Evolutionary conservation across 257 asterid species (phyloP).

Genomic region (Nicotiana tabacum): DNA sequence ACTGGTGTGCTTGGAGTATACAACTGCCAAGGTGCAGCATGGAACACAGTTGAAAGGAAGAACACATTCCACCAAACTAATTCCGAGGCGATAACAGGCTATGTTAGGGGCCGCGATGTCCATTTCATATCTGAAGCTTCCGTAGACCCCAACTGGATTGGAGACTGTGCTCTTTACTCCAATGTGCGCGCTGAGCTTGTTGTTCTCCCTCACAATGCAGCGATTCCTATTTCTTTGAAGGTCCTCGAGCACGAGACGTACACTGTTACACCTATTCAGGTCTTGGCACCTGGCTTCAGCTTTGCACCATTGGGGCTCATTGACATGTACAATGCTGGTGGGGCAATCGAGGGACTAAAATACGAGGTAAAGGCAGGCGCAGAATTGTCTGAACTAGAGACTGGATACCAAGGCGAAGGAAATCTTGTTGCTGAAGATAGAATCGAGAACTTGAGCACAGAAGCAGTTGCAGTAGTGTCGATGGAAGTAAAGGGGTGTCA

Average conservation of each 20-base stretch:
- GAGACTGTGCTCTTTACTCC: conserved; percentile 55
- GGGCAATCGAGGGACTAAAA: conserved; percentile 59
- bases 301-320: conserved; percentile 79
- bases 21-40: conserved; percentile 92
- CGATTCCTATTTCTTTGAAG: conserved; percentile 69
- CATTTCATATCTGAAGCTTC: conserved; percentile 57
- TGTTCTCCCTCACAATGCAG: conserved; percentile 42
- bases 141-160: conserved; percentile 55
- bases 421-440: conserved; percentile 14
- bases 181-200: conserved; percentile 30
- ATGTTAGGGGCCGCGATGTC: conserved; percentile 62
- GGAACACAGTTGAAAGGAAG: conserved; percentile 68
- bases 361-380: conserved; percentile 40
- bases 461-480: conserved; percentile 36
- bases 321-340: conserved; percentile 77
- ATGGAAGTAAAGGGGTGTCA: conserved; percentile 72
- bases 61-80: conserved; percentile 65
- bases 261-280: conserved; percentile 62
- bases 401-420: conserved; percentile 22
- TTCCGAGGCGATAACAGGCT: conserved; percentile 54
- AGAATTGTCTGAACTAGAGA: conserved; percentile 21
- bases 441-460: conserved; percentile 29
- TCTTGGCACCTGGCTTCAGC: conserved; percentile 33
- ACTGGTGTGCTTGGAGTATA: conserved; percentile 79
- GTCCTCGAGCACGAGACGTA: conserved; percentile 74